Evolutionary conservation across 1,284 basidiomycete species (phyloP), one percentile per base, ranked within the genome.

Genomic region (Papiliotrema flavescens): DNA sequence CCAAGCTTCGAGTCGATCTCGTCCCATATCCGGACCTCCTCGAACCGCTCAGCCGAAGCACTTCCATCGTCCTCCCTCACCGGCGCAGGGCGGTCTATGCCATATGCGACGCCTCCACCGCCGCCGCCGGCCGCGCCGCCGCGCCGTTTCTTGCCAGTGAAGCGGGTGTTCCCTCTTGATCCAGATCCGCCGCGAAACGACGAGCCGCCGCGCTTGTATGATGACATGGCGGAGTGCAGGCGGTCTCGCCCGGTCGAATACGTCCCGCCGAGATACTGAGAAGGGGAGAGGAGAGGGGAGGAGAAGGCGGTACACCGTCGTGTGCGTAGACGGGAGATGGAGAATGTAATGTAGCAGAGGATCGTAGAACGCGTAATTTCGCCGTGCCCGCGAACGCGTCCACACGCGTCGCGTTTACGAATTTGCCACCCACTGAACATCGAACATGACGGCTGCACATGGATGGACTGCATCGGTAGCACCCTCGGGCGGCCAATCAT

Each of bases 1-100:
- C 96, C 96, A 26, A 98, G 80, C 71, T 88, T 90, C 74, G 91
- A 90, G 68, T 99, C 95, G 26, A 98, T 84, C 68, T 94, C 90
- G 73, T 98, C 92, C 55, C 79, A 80, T 28, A 87, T 64, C 46
- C 81, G 79, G 6, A 86, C 84, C 63, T 84, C 85, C 69, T 95
- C 91, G 66, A 95, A 92, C 62, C 83, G 80, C 66, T 94, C 92
- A 13, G 84, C 86, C 4, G 87, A 81, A 46, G 85, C 84, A 0
- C 88, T 90, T 2, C 89, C 91, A 64, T 95, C 91, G 55, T 94
- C 90, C 67, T 90, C 89, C 63, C 90, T 81, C 65, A 82, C 80
- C 2, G 85, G 84, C 14, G 80, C 81, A 41, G 56, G 69, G 37
- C 59, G 50, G 48, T 69, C 70, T 61, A 55, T 67, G 39, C 59